Conservation (phyloP, 208 protist genomes). For the Trypanosoma melophagium region DNA sequence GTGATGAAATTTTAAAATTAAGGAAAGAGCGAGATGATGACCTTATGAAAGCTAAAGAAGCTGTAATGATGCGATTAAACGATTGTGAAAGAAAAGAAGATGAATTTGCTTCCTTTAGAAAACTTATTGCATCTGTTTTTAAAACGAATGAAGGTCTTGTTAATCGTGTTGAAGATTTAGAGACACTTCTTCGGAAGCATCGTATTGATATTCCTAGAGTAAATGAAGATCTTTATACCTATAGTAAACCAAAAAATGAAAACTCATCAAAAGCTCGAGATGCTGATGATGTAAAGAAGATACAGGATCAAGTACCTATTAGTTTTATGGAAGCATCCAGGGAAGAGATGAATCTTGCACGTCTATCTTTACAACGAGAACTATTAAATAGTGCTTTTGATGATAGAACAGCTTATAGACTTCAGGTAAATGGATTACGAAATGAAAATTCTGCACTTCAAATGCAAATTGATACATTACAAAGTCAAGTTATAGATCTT, state of each 20-base stretch:
- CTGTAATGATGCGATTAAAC: slow-evolving; percentile 59
- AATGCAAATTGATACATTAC: slow-evolving; percentile 36
- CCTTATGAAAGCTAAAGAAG: slow-evolving; percentile 53
- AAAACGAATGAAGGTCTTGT: slow-evolving; percentile 65
- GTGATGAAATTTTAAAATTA: slow-evolving; percentile 46
- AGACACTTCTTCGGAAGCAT: slow-evolving; percentile 45
- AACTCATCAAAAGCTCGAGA: background rate
- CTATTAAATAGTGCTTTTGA: slow-evolving; percentile 73
- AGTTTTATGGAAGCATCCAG: slow-evolving; percentile 61
- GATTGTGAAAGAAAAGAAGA: slow-evolving; percentile 67
- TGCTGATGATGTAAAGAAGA: slow-evolving; percentile 16
- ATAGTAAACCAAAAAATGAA: slow-evolving; percentile 33
- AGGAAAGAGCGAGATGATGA: slow-evolving; percentile 61
- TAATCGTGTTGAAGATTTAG: slow-evolving; percentile 60
- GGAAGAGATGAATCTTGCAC: slow-evolving; percentile 53
- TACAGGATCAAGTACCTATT: slow-evolving; percentile 35
- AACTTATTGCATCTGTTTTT: slow-evolving; percentile 77
- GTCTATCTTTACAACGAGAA: slow-evolving; percentile 64
- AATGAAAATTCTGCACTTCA: slow-evolving; percentile 48
- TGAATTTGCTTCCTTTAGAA: slow-evolving; percentile 64
- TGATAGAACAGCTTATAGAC: slow-evolving; percentile 61
- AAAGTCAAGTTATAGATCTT: slow-evolving; percentile 48
- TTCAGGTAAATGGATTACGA: slow-evolving; percentile 57
- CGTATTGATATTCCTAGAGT: slow-evolving; percentile 55
- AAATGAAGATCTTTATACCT: slow-evolving; percentile 38